phyloP scores from a whole-genome alignment of 345 rosid species.

The Physaria fendleri region DNA sequence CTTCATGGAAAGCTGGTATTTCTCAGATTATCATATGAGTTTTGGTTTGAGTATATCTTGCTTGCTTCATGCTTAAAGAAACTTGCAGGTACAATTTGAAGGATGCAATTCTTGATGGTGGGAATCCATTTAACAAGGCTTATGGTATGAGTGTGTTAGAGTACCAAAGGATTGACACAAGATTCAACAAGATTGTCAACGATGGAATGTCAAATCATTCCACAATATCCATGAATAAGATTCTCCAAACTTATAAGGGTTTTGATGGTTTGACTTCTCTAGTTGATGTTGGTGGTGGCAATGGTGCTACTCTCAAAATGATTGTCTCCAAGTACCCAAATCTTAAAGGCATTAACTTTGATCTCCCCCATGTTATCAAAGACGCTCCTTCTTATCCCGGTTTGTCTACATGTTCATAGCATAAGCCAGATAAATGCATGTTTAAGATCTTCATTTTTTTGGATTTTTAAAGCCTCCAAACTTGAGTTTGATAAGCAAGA shows the following conservation, averaged over 20 bases:
- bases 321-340: conserved; percentile 47
- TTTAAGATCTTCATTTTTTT: no score
- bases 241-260: conserved; percentile 45
- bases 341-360: conserved; percentile 42
- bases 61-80: neutral
- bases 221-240: conserved; percentile 36
- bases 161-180: neutral
- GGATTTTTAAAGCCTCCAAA: no score
- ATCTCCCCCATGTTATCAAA: conserved; percentile 28
- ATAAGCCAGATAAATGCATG: no score
- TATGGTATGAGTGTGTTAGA: conserved; percentile 33
- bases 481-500: no score
- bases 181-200: conserved; percentile 40
- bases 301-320: conserved; percentile 39
- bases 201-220: conserved; percentile 41
- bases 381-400: conserved; percentile 26
- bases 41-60: neutral
- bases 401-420: neutral
- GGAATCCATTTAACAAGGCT: conserved; percentile 44
- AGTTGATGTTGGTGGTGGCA: conserved; percentile 69
- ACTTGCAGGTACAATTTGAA: conserved; percentile 32
- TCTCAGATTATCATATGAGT: neutral
- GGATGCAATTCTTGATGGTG: conserved; percentile 44
- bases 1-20: conserved; percentile 84
- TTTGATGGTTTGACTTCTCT: conserved; percentile 37